Conservation (phyloP, 2,329 filamentous ascomycete genomes). For the Colletotrichum zoysiae region DNA sequence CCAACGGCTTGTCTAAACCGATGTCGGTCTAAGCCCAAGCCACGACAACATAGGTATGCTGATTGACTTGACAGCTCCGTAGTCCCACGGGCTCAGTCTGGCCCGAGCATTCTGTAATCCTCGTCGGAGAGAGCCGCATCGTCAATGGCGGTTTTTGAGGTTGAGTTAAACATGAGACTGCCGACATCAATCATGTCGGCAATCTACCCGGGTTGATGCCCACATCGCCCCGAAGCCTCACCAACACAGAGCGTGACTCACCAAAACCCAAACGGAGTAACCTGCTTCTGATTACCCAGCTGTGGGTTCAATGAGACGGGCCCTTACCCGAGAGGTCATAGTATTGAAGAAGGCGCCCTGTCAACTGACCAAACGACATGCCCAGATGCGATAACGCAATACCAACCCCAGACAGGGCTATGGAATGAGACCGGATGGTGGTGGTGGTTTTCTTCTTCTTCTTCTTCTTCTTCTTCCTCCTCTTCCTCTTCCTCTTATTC, state of each 20-base stretch:
- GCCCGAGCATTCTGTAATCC: not conserved
- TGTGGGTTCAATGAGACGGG: slow-evolving; percentile 26
- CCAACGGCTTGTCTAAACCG: slow-evolving; percentile 28
- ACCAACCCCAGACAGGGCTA: slow-evolving; percentile 20
- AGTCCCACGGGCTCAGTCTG: not conserved
- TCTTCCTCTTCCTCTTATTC: too few species aligned
- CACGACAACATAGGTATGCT: not conserved
- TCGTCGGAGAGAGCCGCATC: not conserved
- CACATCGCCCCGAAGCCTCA: slow-evolving; percentile 35
- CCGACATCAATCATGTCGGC: slow-evolving; percentile 38
- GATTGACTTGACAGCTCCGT: not conserved
- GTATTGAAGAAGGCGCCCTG: slow-evolving; percentile 23
- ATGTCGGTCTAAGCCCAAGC: slow-evolving; percentile 27
- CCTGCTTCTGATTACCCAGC: slow-evolving; percentile 35
- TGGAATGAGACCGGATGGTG: slow-evolving; percentile 5
- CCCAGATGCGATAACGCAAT: slow-evolving; percentile 38
- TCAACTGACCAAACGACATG: slow-evolving; percentile 29
- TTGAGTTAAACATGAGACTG: slow-evolving; percentile 4
- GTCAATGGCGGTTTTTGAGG: not conserved
- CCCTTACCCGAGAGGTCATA: slow-evolving; percentile 37
- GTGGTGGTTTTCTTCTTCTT: not conserved
- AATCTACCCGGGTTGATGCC: slow-evolving; percentile 38
- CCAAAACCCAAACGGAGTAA: slow-evolving; percentile 7
- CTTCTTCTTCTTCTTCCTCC: too few species aligned
- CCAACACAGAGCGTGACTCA: slow-evolving; percentile 33